Percentiles rank a stretch among this genome's conserved stretches.
Conservation (phyloP, 2,329 filamentous ascomycete species). For the Epichloe glyceriae region DNA sequence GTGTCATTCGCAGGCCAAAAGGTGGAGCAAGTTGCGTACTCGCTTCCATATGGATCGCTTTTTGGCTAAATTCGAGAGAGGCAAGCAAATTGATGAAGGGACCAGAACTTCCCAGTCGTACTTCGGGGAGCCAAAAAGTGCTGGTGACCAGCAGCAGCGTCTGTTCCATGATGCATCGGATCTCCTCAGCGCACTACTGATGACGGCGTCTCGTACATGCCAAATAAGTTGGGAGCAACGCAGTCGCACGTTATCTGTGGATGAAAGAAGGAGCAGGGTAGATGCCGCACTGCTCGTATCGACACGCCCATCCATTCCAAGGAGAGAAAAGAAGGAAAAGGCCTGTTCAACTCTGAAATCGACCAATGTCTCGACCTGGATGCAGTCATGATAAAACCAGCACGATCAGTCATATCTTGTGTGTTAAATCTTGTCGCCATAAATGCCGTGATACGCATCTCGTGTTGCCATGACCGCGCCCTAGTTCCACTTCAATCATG, state of each 20-base stretch:
- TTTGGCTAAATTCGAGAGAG: no score
- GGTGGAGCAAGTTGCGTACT: no score
- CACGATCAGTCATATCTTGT: background rate
- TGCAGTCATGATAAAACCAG: background rate
- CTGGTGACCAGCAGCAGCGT: background rate
- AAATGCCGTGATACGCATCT: background rate
- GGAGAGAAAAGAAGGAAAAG: background rate
- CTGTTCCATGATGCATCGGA: background rate
- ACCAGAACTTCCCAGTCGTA: no score
- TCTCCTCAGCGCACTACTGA: background rate
- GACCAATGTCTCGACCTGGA: background rate
- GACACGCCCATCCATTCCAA: no score
- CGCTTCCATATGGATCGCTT: no score
- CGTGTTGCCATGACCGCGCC: conserved; percentile 1
- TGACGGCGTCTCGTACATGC: no score
- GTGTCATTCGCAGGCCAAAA: no score
- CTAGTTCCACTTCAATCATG: background rate
- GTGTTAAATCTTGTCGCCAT: background rate
- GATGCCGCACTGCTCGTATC: background rate
- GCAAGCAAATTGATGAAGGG: no score
- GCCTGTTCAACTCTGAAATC: background rate
- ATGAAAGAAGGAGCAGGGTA: background rate
- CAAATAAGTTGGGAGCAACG: background rate
- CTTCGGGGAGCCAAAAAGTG: no score
- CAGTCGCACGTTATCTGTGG: background rate